A percentile compares a stretch with the other conserved stretches of the same genome.
Conservation (phyloP, 495 filamentous ascomycete genomes). For the Eremomyces bilateralis region DNA sequence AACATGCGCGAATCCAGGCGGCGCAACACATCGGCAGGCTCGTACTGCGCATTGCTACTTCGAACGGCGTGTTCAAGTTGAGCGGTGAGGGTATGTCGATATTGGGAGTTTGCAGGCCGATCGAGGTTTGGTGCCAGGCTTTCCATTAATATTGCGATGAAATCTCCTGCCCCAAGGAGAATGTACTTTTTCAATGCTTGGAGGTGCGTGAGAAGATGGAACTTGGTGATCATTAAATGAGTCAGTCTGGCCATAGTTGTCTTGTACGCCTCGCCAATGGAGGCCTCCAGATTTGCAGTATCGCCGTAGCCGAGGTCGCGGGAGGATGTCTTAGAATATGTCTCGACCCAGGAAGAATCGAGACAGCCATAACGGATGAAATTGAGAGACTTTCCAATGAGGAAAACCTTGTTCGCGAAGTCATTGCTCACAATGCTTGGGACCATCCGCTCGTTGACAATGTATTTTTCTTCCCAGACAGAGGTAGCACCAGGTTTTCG, state of each 20-base stretch:
- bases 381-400: conserved; percentile 94
- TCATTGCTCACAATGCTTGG: conserved; percentile 80
- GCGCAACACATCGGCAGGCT: conserved; percentile 76
- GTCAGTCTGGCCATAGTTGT: conserved; percentile 94
- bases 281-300: conserved; percentile 71
- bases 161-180: conserved; percentile 86
- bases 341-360: conserved; percentile 87
- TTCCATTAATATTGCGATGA: conserved; percentile 95
- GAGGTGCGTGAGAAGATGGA: conserved; percentile 82
- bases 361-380: conserved; percentile 92
- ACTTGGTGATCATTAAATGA: conserved; percentile 78
- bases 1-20: conserved; percentile 92
- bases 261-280: conserved; percentile 93
- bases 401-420: conserved; percentile 84
- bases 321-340: conserved; percentile 82
- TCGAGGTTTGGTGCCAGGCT: conserved; percentile 80
- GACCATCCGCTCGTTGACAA: conserved; percentile 62
- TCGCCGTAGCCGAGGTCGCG: conserved; percentile 89
- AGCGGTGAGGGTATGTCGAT: conserved; percentile 85
- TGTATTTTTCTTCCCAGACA: conserved; percentile 97
- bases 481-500: conserved; percentile 42
- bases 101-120: conserved; percentile 84
- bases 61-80: conserved; percentile 95
- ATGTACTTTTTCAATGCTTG: conserved; percentile 87
- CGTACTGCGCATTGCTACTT: conserved; percentile 90